Base-by-base conservation (phyloP, 2,329 filamentous ascomycete species). In the Cordyceps javanica region DNA sequence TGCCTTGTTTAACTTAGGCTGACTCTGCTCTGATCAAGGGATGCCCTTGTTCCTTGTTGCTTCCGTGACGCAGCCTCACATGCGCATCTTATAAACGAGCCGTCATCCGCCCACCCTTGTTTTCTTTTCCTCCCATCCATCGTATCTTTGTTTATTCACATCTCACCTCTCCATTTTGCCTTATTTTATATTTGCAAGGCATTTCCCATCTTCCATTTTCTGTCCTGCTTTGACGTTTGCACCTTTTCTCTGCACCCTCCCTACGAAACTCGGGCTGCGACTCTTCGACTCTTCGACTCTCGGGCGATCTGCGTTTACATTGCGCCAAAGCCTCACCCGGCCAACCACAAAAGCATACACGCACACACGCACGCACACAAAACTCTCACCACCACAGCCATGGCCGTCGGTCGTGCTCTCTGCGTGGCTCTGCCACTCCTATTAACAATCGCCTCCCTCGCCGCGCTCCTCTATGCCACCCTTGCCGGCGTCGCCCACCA, bases 341-440 rank as follows among this genome's bases (percentile, higher is more conserved):
- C 21, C 23, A 48, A 55, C 23, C 45, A 50, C 36, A 48, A 21
- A 23, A 21, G 23, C 19, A 58, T 7, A 48, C 32, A 23, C 32
- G 23, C 19, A 58, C 10, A 4, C 36, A 36, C 38, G n/a, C 34
- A 39, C 30, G 26, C 32, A 26, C 14, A 21, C 2, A 9, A 21
- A 14, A 10, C 41, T 3, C 19, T 13, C 32, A 39, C 26, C 7
- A 67, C 68, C 62, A 62, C 57, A 70, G 70, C 62, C 62, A 81
- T 81, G 78, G 73, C 87, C 75, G 79, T 82, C 68, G 92, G 90
- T 65, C 85, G 93, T 69, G 84, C 93, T 67, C 77, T 89, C 71
- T 97, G 91, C 75, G 94, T 97, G 74, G 83, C 89, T 74, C 78
- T 91, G 77, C 93, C 93, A 60, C 91, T 96, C 75, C 78, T 83